These are phyloP conservation scores for Taiozyma sp. DNA, from an alignment of 1,139 yeast species.

Conservation along the genomic window DNA sequence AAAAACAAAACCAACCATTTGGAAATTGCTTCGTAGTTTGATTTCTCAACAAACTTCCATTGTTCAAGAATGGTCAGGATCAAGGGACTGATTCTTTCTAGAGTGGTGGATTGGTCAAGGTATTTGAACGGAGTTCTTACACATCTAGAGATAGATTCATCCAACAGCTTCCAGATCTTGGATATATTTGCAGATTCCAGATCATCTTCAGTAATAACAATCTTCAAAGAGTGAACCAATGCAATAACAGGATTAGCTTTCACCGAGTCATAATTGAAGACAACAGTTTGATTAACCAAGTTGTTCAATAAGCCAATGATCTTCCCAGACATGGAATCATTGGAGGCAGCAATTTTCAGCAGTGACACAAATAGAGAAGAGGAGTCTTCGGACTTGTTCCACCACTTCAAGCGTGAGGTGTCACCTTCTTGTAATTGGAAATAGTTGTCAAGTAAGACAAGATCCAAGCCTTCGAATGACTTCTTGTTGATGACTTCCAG, in stretches of 20 bases:
- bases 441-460: conserved; percentile 47
- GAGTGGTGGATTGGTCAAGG: conserved; percentile 54
- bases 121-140: conserved; percentile 79
- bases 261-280: conserved; percentile 42
- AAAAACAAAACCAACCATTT: conserved; percentile 51
- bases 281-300: conserved; percentile 38
- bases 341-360: conserved; percentile 41
- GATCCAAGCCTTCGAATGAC: conserved; percentile 42
- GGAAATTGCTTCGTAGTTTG: conserved; percentile 25
- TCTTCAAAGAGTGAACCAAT: conserved; percentile 36
- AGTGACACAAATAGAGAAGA: conserved; percentile 59
- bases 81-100: conserved; percentile 55
- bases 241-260: conserved; percentile 42
- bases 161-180: conserved; percentile 56
- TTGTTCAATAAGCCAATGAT: conserved; percentile 35
- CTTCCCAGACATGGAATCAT: conserved; percentile 28
- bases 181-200: conserved; percentile 12
- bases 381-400: conserved; percentile 40
- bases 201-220: conserved; percentile 12
- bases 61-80: conserved; percentile 70
- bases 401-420: conserved; percentile 54
- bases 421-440: conserved; percentile 34
- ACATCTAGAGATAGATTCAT: conserved; percentile 69
- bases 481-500: conserved; percentile 27
- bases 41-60: conserved; percentile 48